Conservation (phyloP, 441 rosid species). For the California macrophylla region DNA sequence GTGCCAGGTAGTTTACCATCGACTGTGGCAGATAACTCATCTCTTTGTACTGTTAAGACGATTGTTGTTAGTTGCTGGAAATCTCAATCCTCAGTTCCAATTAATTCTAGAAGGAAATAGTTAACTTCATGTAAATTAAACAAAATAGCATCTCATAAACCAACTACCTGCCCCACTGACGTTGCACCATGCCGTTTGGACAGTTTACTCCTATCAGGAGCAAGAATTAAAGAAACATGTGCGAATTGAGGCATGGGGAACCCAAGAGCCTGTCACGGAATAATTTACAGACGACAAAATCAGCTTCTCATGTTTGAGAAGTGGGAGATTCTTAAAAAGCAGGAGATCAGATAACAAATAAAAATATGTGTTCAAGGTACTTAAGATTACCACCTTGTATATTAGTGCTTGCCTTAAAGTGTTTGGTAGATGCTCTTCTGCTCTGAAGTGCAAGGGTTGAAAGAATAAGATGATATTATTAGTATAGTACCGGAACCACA, state of each 20-base stretch:
- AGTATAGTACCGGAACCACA: neutral
- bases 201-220: conserved; percentile 86
- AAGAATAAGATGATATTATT: conserved; percentile 8
- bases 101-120: neutral
- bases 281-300: conserved; percentile 14
- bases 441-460: conserved; percentile 38
- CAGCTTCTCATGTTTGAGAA: conserved; percentile 9
- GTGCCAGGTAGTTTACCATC: conserved; percentile 89
- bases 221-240: conserved; percentile 88
- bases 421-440: conserved; percentile 91
- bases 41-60: conserved; percentile 58
- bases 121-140: conserved; percentile 9
- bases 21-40: conserved; percentile 90
- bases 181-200: conserved; percentile 97
- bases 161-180: conserved; percentile 72
- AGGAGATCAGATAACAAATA: neutral
- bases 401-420: conserved; percentile 81
- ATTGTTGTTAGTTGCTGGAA: conserved; percentile 7
- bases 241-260: conserved; percentile 83
- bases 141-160: conserved; percentile 11
- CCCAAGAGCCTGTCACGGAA: conserved; percentile 65
- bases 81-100: neutral
- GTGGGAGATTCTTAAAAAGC: neutral
- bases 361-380: neutral
- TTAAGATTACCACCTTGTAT: conserved; percentile 49